These are phyloP conservation scores for Microbotryomycetes sp. DNA, from an alignment of 1,284 basidiomycete species.

Conservation along the genomic window DNA sequence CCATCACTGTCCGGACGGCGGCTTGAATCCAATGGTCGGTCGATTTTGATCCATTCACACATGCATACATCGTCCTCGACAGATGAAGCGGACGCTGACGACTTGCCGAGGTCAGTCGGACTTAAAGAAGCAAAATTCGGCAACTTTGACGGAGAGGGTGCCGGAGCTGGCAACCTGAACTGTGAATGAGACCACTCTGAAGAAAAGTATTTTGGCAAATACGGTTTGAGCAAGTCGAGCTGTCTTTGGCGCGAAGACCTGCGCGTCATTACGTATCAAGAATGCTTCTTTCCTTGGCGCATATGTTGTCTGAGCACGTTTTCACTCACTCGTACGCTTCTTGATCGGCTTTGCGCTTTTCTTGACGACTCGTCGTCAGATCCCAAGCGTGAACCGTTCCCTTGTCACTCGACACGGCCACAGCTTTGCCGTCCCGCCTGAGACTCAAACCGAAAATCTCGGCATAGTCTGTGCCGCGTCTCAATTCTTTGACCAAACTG, in stretches of 20 bases:
- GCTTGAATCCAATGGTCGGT: not conserved
- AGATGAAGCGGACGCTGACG: too few relatives aligned
- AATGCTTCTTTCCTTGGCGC: too few relatives aligned
- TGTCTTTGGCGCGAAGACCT: slow-evolving; percentile 25
- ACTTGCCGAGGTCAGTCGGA: too few relatives aligned
- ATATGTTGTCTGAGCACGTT: too few relatives aligned
- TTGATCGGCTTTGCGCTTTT: slow-evolving; percentile 6
- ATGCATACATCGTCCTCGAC: slow-evolving; percentile 35
- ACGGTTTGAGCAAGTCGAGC: slow-evolving; percentile 37
- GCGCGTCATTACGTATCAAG: not conserved
- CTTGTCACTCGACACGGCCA: slow-evolving; percentile 92
- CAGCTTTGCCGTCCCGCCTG: slow-evolving; percentile 55
- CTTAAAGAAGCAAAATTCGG: slow-evolving; percentile 15
- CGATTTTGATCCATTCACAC: slow-evolving; percentile 28
- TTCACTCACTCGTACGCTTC: slow-evolving; percentile 18
- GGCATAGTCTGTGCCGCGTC: slow-evolving; percentile 81
- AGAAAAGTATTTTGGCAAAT: slow-evolving; percentile 81
- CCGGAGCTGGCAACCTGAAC: slow-evolving; percentile 67
- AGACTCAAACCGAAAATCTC: slow-evolving; percentile 76
- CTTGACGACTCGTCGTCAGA: slow-evolving; percentile 46
- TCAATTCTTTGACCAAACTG: slow-evolving; percentile 64
- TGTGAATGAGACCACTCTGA: slow-evolving; percentile 91
- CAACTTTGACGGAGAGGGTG: slow-evolving; percentile 37
- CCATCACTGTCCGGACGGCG: not conserved
- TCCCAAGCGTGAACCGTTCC: slow-evolving; percentile 89